Evolutionary conservation across 2,329 filamentous ascomycete genomes (phyloP).

Genomic region (Tolypocladium capitatum): DNA sequence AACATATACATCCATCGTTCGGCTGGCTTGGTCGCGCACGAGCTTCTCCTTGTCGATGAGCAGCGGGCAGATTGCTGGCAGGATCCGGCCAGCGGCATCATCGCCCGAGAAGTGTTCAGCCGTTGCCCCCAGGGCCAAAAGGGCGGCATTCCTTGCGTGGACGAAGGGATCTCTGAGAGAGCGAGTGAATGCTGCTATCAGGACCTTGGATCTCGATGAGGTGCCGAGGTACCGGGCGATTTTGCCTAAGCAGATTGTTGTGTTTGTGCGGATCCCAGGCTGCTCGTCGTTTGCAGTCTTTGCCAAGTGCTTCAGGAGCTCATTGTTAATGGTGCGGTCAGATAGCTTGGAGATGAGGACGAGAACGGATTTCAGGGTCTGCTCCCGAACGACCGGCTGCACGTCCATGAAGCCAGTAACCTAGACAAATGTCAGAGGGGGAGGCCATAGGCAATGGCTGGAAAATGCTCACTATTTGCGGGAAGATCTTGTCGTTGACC

Average conservation of each 20-base stretch:
- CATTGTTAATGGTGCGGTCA: slow-evolving; percentile 85
- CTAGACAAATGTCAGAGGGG: slow-evolving; percentile 27
- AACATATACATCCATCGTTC: slow-evolving; percentile 78
- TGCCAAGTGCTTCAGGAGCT: slow-evolving; percentile 77
- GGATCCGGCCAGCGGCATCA: slow-evolving; percentile 70
- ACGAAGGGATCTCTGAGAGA: slow-evolving; percentile 89
- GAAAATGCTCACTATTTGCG: slow-evolving; percentile 56
- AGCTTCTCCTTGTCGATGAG: slow-evolving; percentile 93
- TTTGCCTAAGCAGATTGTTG: slow-evolving; percentile 92
- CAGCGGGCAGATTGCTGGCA: slow-evolving; percentile 72
- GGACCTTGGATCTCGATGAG: slow-evolving; percentile 71
- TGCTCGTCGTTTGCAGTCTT: slow-evolving; percentile 97
- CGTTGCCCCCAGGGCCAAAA: slow-evolving; percentile 78
- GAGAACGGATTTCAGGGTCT: slow-evolving; percentile 89
- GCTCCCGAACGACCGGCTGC: slow-evolving; percentile 83
- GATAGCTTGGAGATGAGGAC: slow-evolving; percentile 80
- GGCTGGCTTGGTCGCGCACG: slow-evolving; percentile 80
- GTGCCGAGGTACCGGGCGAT: slow-evolving; percentile 80
- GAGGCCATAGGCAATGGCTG: not conserved
- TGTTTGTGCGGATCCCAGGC: slow-evolving; percentile 93
- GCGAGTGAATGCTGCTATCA: slow-evolving; percentile 82
- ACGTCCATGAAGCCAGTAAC: slow-evolving; percentile 90
- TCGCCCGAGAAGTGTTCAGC: slow-evolving; percentile 78
- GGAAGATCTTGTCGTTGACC: slow-evolving; percentile 95
- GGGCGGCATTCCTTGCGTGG: slow-evolving; percentile 78